Conservation (phyloP, 1,284 basidiomycete genomes). For the Marasmius tenuissimus region DNA sequence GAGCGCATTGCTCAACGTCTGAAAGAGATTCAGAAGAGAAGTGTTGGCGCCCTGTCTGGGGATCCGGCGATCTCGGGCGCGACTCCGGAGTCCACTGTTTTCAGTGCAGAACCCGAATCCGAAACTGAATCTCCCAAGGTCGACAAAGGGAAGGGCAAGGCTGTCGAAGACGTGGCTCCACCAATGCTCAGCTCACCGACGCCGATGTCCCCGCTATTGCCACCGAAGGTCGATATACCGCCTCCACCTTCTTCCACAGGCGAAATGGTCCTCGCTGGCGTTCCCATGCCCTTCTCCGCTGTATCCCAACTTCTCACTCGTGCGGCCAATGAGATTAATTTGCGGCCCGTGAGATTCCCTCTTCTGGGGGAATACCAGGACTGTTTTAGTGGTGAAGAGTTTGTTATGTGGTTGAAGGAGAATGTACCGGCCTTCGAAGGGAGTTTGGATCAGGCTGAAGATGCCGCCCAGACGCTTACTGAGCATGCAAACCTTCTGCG, state of each 20-base stretch:
- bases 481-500: constrained; percentile 75
- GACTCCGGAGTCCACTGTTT: constrained; percentile 19
- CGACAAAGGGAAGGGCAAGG: constrained; percentile 81
- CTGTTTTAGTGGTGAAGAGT: constrained; percentile 45
- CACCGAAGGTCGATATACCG: constrained; percentile 37
- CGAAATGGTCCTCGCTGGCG: constrained; percentile 72
- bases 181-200: constrained; percentile 59
- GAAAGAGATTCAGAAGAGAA: constrained; percentile 69
- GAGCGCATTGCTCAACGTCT: constrained; percentile 76
- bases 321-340: constrained; percentile 62
- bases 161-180: constrained; percentile 40
- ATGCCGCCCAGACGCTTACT: constrained; percentile 76
- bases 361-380: constrained; percentile 87
- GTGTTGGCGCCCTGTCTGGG: constrained; percentile 29
- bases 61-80: constrained; percentile 17
- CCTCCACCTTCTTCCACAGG: constrained; percentile 40
- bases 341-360: constrained; percentile 71
- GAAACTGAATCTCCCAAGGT: constrained; percentile 48
- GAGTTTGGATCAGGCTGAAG: constrained; percentile 69
- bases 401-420: constrained; percentile 27
- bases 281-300: constrained; percentile 62
- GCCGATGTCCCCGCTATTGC: constrained; percentile 56
- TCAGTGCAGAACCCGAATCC: constrained; percentile 33
- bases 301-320: constrained; percentile 69
- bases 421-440: constrained; percentile 22